Evolutionary conservation across 345 rosid species (phyloP).

Genomic region (Euphorbia tirucalli): DNA sequence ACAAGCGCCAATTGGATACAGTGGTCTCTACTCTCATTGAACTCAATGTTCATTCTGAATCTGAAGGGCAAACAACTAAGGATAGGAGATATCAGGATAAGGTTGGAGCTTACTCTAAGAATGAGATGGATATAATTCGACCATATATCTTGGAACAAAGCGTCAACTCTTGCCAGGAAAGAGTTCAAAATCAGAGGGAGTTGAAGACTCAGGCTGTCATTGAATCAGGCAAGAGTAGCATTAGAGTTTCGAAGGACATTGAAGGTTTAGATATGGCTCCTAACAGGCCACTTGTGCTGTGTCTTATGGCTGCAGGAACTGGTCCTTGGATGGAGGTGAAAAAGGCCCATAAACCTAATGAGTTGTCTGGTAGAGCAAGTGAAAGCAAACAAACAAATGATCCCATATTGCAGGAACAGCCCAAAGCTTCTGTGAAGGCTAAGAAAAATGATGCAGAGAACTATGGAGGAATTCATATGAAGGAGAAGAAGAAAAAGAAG

Average conservation of each 20-base stretch:
- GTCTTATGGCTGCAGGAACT: constrained; percentile 33
- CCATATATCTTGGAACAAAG: constrained; percentile 19
- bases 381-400: constrained; percentile 36
- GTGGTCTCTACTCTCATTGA: constrained; percentile 1
- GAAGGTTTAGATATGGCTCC: constrained; percentile 10
- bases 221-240: constrained; percentile 11
- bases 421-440: constrained; percentile 20
- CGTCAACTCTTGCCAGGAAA: constrained; percentile 13
- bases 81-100: constrained; percentile 22
- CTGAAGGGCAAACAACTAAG: constrained; percentile 9
- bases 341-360: constrained; percentile 12
- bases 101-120: constrained; percentile 14
- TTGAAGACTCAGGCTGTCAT: constrained; percentile 7
- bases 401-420: not conserved
- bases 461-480: constrained; percentile 10
- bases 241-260: constrained; percentile 13
- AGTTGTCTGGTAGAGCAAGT: constrained; percentile 16
- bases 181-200: constrained; percentile 20
- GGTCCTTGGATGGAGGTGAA: constrained; percentile 27
- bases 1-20: constrained; percentile 6
- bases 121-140: constrained; percentile 11
- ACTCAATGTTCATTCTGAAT: constrained; percentile 20
- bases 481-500: constrained; percentile 14
- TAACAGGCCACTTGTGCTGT: constrained; percentile 26
- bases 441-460: constrained; percentile 23